phyloP scores from a whole-genome alignment of 164 flowering plant species.

The Chimonanthus salicifolius region DNA sequence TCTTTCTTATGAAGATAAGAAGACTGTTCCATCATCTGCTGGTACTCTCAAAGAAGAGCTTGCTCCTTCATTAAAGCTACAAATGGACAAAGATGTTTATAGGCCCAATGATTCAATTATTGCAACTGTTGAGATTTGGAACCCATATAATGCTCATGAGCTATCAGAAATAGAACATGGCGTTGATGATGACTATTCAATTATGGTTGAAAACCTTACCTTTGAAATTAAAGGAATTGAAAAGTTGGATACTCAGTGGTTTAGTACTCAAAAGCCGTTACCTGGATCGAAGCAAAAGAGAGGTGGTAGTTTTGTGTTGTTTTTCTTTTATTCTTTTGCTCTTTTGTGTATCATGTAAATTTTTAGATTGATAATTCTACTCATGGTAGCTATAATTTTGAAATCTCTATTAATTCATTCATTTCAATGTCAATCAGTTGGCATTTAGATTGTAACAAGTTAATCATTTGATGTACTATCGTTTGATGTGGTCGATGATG shows the following conservation, averaged over 20 bases:
- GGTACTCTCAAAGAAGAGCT: constrained; percentile 11
- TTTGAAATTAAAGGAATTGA: constrained; percentile 83
- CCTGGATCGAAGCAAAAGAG: constrained; percentile 62
- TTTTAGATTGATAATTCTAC: neutral
- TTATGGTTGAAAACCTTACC: constrained; percentile 57
- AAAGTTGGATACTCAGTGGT: constrained; percentile 91
- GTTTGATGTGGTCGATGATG: too few species aligned
- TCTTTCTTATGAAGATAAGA: constrained; percentile 13
- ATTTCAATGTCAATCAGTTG: neutral
- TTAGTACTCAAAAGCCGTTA: constrained; percentile 53
- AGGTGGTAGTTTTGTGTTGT: constrained; percentile 34
- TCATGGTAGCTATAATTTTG: neutral
- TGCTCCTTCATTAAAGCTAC: constrained; percentile 45
- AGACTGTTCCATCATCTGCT: constrained; percentile 2
- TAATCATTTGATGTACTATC: too few species aligned
- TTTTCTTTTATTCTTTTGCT: neutral
- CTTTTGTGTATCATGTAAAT: neutral
- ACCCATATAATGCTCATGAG: constrained; percentile 15
- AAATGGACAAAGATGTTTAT: constrained; percentile 65
- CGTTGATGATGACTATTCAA: constrained; percentile 21
- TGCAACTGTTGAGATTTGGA: constrained; percentile 50
- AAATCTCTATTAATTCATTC: neutral
- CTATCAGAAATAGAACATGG: constrained; percentile 6
- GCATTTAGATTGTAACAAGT: neutral
- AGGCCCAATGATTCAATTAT: constrained; percentile 74